Base-by-base conservation (phyloP, 352 stramenopile species). In the Phytophthora pinifolia region DNA sequence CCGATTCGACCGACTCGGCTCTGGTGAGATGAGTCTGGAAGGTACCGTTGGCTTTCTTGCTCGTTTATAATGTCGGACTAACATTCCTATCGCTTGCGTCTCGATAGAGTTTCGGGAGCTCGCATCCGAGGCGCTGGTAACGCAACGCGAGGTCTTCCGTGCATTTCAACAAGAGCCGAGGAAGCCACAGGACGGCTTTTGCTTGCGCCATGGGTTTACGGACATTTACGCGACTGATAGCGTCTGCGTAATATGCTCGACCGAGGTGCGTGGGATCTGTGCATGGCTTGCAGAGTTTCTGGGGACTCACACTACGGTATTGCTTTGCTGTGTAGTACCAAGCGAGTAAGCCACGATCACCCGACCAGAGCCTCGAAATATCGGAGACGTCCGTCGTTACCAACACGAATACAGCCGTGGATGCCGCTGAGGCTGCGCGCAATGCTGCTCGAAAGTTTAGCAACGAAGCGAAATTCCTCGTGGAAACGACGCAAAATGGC, bases 91-190 rank as follows among this genome's bases (percentile, higher is more conserved):
- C 29, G 12, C 30, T 22, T 15, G n/a, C 22, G 32, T 12, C n/a
- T n/a, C n/a, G n/a, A n/a, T n/a, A 84, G 79, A 86, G 22, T 89
- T 89, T n/a, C 64, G 62, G 47, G 38, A 63, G 6, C 49, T 89
- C 9, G 63, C 65, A 4, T 65, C 67, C 9, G 67, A 69, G 20
- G 75, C 76, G 1, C 41, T 88, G 10, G 25, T 72, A 12, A 48
- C 59, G 1, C 59, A 73, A 1, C 62, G 64, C 6, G 53, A 50
- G 1, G 54, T 71, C 2, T 72, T 67, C 18, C 53, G 38, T 20
- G 41, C 59, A 2, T 54, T 80, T 7, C 44, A 64, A 6, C 67
- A 81, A 7, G 77, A 90, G 43, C 75, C 77, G 4, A 75, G 53
- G 30, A 53, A 54, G 15, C 35, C 33, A 1, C 36, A 41, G 1